Evolutionary conservation across 2,329 filamentous ascomycete genomes (phyloP).

Genomic region (Fusarium albidum): DNA sequence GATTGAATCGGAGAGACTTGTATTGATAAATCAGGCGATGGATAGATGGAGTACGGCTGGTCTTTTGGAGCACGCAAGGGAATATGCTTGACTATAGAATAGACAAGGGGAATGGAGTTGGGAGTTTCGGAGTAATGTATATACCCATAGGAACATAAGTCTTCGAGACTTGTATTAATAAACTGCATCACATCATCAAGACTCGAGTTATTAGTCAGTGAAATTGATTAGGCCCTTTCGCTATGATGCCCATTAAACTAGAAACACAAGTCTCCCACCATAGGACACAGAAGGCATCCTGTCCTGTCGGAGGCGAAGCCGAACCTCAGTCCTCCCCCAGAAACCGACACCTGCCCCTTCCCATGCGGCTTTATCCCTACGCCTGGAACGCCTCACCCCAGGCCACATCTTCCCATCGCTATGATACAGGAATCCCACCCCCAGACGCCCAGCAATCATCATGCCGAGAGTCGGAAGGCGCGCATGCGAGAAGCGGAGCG

Average conservation of each 20-base stretch:
- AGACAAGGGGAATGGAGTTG: no score
- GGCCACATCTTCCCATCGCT: conserved; percentile 27
- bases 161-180: no score
- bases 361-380: conserved; percentile 33
- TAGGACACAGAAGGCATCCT: conserved; percentile 14
- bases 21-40: neutral
- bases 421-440: conserved; percentile 23
- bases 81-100: no score
- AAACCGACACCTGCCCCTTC: conserved; percentile 10
- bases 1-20: no score
- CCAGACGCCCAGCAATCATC: neutral
- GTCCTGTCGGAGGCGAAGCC: conserved; percentile 8
- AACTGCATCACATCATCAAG: no score
- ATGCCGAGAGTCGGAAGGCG: neutral
- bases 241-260: conserved; percentile 26
- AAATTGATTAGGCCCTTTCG: conserved; percentile 28
- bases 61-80: no score
- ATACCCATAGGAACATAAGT: no score
- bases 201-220: neutral
- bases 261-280: conserved; percentile 24
- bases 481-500: conserved; percentile 16
- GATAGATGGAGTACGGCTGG: no score
- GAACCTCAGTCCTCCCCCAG: conserved; percentile 6
- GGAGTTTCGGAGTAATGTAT: no score
- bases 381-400: conserved; percentile 40